Evolutionary conservation across 2,329 filamentous ascomycete species (phyloP).

Genomic region (Botrytis medusae): DNA sequence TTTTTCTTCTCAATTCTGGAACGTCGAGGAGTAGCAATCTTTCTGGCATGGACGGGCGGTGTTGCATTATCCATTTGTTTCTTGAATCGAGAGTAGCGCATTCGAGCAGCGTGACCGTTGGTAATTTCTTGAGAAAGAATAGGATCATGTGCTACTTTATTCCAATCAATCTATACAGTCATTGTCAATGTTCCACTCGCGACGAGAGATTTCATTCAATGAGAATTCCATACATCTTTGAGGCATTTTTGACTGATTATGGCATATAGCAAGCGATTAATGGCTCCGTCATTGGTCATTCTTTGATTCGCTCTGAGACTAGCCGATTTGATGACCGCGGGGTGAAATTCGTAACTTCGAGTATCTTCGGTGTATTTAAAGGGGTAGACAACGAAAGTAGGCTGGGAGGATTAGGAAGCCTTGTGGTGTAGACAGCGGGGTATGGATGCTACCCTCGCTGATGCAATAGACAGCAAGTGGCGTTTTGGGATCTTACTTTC

Average conservation of each 20-base stretch:
- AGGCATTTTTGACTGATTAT: slow-evolving; percentile 56
- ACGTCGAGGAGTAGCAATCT: slow-evolving; percentile 22
- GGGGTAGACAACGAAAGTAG: background rate
- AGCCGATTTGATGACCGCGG: slow-evolving; percentile 30
- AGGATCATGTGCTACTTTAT: slow-evolving; percentile 47
- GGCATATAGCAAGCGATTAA: slow-evolving; percentile 53
- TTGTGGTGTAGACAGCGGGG: background rate
- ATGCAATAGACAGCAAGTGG: background rate
- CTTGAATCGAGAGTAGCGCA: slow-evolving; percentile 56
- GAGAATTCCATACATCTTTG: slow-evolving; percentile 45
- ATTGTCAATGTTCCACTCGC: background rate
- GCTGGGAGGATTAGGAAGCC: background rate
- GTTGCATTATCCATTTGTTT: slow-evolving; percentile 51
- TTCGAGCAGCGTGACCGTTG: slow-evolving; percentile 57
- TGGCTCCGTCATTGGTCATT: slow-evolving; percentile 49
- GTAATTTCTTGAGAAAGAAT: slow-evolving; percentile 47
- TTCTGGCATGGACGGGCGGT: slow-evolving; percentile 27
- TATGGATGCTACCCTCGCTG: background rate
- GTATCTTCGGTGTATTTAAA: slow-evolving; percentile 7
- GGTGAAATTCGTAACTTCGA: background rate
- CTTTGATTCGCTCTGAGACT: slow-evolving; percentile 42
- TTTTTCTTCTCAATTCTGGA: slow-evolving; percentile 33
- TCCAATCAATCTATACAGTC: slow-evolving; percentile 52
- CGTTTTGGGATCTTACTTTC: background rate
- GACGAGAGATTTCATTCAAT: background rate